Base-by-base conservation (phyloP, 1,284 basidiomycete species). In the Prillingera fragicola region DNA sequence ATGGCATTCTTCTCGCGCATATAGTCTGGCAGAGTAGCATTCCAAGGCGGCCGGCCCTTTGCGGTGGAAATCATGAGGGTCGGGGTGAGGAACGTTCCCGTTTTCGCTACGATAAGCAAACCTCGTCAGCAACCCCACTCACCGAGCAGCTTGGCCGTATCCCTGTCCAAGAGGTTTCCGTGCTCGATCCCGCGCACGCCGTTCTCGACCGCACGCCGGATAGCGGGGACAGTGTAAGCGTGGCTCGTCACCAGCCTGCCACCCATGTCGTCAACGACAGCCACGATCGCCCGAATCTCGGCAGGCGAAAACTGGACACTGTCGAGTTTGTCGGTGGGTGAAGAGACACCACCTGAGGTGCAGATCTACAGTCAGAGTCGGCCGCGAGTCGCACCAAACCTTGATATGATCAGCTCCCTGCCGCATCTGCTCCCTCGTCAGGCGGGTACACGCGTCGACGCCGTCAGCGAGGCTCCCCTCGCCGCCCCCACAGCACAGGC, bases 251-350 rank as follows among this genome's bases (percentile, higher is more conserved):
- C 55, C 12, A 55, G 49, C 8, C 46, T 56, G 7, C 56, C 56
- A 22, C 55, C 75, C 74, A 75, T 76, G 47, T 75, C 71, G 41
- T 54, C 58, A 41, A 71, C 74, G 0, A 74, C 75, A 8, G 58
- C 66, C 1, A 74, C 76, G 42, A 76, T 74, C 0, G 75, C 76
- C 12, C 56, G 58, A 13, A 78, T 65, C 60, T 78, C 76, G n/a
- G 76, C 75, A 0, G 70, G 60, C 0, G 72, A 69, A 51, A 73
- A 77, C 52, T 78, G 76, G 0, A 76, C 66, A 0, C 68, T 70
- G 52, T 77, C 75, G 32, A 77, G 74, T 1, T 69, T 68, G 48
- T 78, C 76, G 4, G 48, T 54, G 1, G 41, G 44, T 7, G 34
- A 35, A 1, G 44, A 47, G 4, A 54, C 52, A 8, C 52, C 51